These are phyloP conservation scores for Aureobasidium leucospermi DNA, from an alignment of 2,329 filamentous ascomycete species.

Conservation along the genomic window DNA sequence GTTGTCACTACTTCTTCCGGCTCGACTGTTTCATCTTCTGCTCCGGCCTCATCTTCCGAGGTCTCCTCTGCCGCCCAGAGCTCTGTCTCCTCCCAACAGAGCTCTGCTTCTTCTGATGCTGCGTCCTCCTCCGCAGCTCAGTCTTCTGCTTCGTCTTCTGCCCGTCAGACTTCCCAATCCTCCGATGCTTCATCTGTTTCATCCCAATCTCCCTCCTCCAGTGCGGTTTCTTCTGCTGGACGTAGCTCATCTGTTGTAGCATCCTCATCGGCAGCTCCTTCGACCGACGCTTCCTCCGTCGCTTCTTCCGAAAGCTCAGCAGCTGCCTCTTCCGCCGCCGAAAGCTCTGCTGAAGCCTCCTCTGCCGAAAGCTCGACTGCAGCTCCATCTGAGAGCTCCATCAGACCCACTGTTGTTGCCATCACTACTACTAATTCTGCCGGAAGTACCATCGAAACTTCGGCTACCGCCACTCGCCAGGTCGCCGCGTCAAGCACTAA, in stretches of 20 bases:
- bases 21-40: not conserved
- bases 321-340: not conserved
- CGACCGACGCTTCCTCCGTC: not conserved
- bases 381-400: not conserved
- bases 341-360: not conserved
- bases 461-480: constrained; percentile 13
- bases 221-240: constrained; percentile 12
- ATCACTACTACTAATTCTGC: constrained; percentile 22
- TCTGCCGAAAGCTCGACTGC: constrained; percentile 6
- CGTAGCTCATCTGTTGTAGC: constrained; percentile 11
- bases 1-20: constrained; percentile 11
- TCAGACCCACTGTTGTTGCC: constrained; percentile 18
- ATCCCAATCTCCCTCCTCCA: constrained; percentile 14
- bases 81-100: constrained; percentile 10
- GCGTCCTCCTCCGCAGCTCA: constrained; percentile 11
- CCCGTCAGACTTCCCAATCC: constrained; percentile 3
- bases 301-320: not conserved
- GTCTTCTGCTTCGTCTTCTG: constrained; percentile 1
- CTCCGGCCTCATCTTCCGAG: not conserved
- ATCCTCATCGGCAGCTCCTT: not conserved
- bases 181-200: constrained; percentile 14
- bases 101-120: constrained; percentile 1
- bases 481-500: constrained; percentile 17
- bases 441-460: constrained; percentile 19
- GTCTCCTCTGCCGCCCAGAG: constrained; percentile 18